phyloP scores from a whole-genome alignment of 352 stramenopile species.

The Blastocystis sp. region DNA sequence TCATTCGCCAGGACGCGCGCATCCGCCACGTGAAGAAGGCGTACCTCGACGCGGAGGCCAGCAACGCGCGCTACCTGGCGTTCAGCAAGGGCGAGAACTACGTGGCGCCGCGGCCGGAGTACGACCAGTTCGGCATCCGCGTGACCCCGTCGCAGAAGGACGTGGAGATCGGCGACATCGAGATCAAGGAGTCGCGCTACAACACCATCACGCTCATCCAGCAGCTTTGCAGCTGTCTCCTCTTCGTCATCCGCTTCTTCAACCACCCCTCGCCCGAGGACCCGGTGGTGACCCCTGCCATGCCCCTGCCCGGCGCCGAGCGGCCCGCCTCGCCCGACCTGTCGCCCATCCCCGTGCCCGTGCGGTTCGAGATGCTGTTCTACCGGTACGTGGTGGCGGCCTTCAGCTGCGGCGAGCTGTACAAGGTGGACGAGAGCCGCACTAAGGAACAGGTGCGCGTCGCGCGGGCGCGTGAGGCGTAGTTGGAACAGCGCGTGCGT shows the following conservation, averaged over 20 bases:
- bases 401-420: constrained; percentile 50
- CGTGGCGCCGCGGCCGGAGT: not conserved
- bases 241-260: constrained; percentile 10
- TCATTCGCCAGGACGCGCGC: not conserved
- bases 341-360: not conserved
- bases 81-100: constrained; percentile 49
- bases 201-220: constrained; percentile 24
- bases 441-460: not conserved
- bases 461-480: not conserved
- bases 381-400: constrained; percentile 49
- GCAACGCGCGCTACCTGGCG: constrained; percentile 49
- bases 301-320: not conserved
- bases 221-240: not conserved
- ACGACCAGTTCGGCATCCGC: constrained; percentile 45
- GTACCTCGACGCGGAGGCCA: not conserved
- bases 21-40: constrained; percentile 26
- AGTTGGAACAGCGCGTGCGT: constrained; percentile 12
- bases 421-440: not conserved
- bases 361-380: constrained; percentile 31
- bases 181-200: constrained; percentile 26
- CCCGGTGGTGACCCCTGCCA: not conserved
- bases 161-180: constrained; percentile 32
- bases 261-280: not conserved
- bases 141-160: not conserved
- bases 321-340: not conserved